Conservation (phyloP, 306 rosid genomes). For the Dryas octopetala region DNA sequence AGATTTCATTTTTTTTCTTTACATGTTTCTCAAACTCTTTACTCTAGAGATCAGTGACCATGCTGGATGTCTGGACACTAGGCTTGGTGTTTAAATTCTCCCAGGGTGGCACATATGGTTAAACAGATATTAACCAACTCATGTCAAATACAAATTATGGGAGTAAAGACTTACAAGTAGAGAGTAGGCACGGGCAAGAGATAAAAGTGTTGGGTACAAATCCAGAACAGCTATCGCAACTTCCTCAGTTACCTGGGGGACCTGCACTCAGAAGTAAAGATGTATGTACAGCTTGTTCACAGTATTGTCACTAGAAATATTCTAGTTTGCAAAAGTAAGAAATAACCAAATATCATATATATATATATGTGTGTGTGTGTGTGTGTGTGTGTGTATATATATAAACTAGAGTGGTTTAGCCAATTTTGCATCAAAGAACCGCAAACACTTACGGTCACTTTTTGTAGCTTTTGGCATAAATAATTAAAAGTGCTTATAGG, state of each 20-base stretch:
- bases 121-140: background rate
- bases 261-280: conserved; percentile 48
- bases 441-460: background rate
- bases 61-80: background rate
- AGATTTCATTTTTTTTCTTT: background rate
- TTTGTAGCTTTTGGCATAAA: too few relatives aligned
- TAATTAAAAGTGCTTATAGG: too few relatives aligned
- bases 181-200: conserved; percentile 76
- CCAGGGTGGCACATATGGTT: background rate
- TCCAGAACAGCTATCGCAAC: conserved; percentile 84
- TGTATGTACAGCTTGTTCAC: conserved; percentile 6
- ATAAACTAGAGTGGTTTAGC: too few relatives aligned
- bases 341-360: background rate
- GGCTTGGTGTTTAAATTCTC: background rate
- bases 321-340: background rate
- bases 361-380: too few relatives aligned
- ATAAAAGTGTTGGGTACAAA: conserved; percentile 72
- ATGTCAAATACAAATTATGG: conserved; percentile 17
- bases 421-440: background rate
- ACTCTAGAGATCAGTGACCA: background rate
- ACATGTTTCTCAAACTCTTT: background rate
- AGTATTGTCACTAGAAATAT: conserved; percentile 8
- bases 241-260: conserved; percentile 97
- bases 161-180: conserved; percentile 55
- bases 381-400: too few relatives aligned